Base-by-base conservation (phyloP, 2,329 filamentous ascomycete species). In the Pseudovirgaria hyperparasitica region DNA sequence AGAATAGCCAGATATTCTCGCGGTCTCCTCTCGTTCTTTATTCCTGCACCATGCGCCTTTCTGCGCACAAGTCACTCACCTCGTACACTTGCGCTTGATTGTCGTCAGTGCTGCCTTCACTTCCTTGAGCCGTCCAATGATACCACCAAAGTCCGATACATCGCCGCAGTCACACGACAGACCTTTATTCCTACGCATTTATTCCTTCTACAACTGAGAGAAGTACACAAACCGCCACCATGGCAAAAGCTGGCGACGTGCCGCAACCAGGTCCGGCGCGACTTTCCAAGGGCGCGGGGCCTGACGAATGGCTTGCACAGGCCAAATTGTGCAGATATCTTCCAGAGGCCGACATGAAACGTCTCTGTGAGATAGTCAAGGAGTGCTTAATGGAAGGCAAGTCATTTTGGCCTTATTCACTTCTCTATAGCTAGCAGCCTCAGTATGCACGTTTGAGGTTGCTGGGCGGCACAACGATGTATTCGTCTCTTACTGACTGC, bases 261-360 rank as follows among this genome's bases (percentile, higher is more conserved):
- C 87, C 90, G 32, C 82, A 87, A 62, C 87, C 87, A 31, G 87
- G 87, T 28, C 86, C 87, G 31, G 87, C 87, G 33, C 84, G 80
- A 43, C 64, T 96, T 39, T 75, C 74, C 37, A 73, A 80, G 31
- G 82, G 82, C 52, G 82, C 86, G 20, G 84, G 84, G 9, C 75
- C 92, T 18, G 84, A 94, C 54, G 86, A 96, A 61, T 98, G 90
- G 90, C 70, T 98, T 17, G 82, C 90, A 51, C 82, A 92, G 56
- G 90, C 90, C 23, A 94, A 93, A 59, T 81, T 90, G 57, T 96
- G 90, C 62, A 90, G 92, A 55, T 94, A 96, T 55, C 70, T 98
- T 27, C 90, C 90, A 26, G 90, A 98, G 60, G 63, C 77, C 36
- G 84, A 92, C 48, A 98, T 98, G 90, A 98, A 98, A 67, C 82